Base-by-base conservation (phyloP, 2,329 filamentous ascomycete genomes). In the Cadophora sp. region DNA sequence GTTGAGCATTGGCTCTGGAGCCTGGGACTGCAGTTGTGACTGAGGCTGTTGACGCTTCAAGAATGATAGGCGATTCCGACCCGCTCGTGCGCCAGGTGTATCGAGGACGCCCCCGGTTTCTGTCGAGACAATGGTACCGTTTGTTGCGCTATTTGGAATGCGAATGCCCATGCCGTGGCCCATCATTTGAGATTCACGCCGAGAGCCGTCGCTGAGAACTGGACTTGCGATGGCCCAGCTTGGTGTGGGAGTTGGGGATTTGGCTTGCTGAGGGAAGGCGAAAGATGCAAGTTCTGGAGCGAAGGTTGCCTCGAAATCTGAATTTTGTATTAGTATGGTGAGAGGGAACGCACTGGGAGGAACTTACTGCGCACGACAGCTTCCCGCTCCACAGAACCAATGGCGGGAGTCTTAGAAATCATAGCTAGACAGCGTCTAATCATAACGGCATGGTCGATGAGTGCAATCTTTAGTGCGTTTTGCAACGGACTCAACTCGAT, bases 391-490 rank as follows among this genome's bases (percentile, higher is more conserved):
- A 41, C 18, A 68, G 79, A 82, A 73, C 79, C 83, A 77, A 86
- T 88, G 79, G 81, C 84, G 78, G 83, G 85, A 81, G 72, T 72
- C 60, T 86, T 88, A 66, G 85, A 84, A 78, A 93, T 92, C 73
- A 89, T 84, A 4, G 83, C 83, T 70, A 98, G 80, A 74, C 93
- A 95, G 70, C 93, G 89, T 81, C 95, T 94, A 73, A 98, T 89
- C 78, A 93, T 90, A 67, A 97, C 86, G 2, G 93, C 93, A 78
- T 98, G 94, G 75, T 98, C 96, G 50, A 97, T 86, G 36, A 98
- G 84, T 0, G 93, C 92, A 77, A 94, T 91, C 75, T 91, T 91
- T 71, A 98, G 88, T 1, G 94, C 92, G 59, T 87, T 92, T 71
- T 96, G 90, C 73, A 94, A 84, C 0, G 86, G 82, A 24, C 82